phyloP scores from a whole-genome alignment of 345 rosid genomes.

The Streptanthus diversifolius region DNA sequence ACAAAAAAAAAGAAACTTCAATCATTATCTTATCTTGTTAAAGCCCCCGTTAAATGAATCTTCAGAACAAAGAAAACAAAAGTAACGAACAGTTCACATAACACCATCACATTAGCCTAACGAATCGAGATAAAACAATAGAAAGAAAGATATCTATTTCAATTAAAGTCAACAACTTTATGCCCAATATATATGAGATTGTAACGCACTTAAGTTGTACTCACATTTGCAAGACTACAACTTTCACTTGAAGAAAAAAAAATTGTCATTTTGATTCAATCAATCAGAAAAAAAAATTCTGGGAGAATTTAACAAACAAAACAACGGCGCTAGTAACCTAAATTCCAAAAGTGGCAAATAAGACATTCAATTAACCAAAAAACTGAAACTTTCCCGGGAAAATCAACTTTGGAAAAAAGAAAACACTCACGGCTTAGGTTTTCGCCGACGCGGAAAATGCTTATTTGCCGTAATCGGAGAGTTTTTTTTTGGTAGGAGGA shows the following conservation, averaged over 20 bases:
- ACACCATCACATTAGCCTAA: background rate
- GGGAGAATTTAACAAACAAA: background rate
- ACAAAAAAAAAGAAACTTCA: background rate
- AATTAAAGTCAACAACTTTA: background rate
- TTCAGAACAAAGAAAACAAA: slow-evolving; percentile 1
- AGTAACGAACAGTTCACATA: background rate
- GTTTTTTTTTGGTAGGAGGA: background rate
- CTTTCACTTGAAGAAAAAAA: background rate
- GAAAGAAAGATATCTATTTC: background rate
- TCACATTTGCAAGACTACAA: background rate
- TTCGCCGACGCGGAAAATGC: background rate
- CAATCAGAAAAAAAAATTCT: background rate
- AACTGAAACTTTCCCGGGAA: background rate
- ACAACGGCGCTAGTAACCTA: background rate
- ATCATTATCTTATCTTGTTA: background rate
- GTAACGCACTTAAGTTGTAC: background rate
- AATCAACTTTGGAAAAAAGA: background rate
- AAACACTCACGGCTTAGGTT: background rate
- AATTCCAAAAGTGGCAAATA: background rate
- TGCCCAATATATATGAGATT: background rate
- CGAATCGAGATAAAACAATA: background rate
- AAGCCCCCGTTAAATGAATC: background rate
- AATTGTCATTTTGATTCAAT: background rate
- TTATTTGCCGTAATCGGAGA: background rate
- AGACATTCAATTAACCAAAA: background rate